Evolutionary conservation across 176 grass and related monocot species (phyloP), one percentile per base, ranked within the genome.

Genomic region (Carex parvula): DNA sequence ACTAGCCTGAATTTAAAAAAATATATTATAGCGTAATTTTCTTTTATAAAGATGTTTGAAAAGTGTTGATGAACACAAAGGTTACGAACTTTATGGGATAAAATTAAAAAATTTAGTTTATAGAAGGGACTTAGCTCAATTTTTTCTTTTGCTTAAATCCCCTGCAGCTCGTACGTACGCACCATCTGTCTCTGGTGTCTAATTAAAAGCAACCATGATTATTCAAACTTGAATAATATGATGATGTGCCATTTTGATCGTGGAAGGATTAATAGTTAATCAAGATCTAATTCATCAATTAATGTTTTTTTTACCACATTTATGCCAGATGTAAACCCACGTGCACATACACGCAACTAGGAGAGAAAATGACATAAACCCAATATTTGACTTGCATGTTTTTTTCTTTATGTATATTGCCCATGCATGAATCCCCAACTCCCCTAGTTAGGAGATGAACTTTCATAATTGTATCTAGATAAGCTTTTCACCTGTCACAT

Each of bases 291-390:
- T 41, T 72, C 6, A 44, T 32, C 3, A 18, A 72, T 39, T 39
- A 72, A 39, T 72, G 68, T 17, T 8, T 41, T 50, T 52, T 59
- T 81, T 2, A 81, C 56, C 59, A 81, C 58, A 81, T 64, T 81
- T 64, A 26, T 81, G 58, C 3, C 12, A 64, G 56, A 46, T 48
- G 79, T 44, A 13, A 64, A 81, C 58, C 79, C 30, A 81, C 18
- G 35, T 60, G 56, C 79, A 81, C 53, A 2, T 37, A 32, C 55
- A 61, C 58, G 53, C 33, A 80, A 80, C 29, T 13, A 42, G 20
- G 11, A 21, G 30, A 60, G 78, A 80, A 80, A 80, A 80, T 48
- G 78, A 80, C 56, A 80, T 4, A 80, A 61, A 80, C 56, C 78
- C 70, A 62, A 80, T 39, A 60, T 61, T 80, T 62, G 78, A 80